phyloP scores from a whole-genome alignment of 2,329 filamentous ascomycete genomes.

The Metarhizium robertsii region DNA sequence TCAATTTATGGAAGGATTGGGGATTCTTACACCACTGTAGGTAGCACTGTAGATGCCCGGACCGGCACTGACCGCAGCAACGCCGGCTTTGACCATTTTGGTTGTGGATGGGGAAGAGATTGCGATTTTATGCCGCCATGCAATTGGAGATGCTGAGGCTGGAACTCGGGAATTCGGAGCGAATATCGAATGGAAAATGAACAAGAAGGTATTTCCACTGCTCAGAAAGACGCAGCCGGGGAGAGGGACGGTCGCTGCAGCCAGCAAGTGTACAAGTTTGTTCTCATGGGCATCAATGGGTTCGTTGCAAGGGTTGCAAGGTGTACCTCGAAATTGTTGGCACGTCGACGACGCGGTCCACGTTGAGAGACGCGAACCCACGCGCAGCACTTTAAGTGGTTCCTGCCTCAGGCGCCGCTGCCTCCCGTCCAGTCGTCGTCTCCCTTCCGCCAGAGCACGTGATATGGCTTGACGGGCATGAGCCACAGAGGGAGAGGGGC shows the following conservation, averaged over 20 bases:
- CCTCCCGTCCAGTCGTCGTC: background rate
- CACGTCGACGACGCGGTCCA: constrained; percentile 28
- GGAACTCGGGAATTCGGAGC: background rate
- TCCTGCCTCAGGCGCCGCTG: constrained; percentile 24
- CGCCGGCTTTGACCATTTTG: constrained; percentile 38
- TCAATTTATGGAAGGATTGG: background rate
- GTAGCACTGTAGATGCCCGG: constrained; percentile 58
- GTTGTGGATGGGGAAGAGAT: constrained; percentile 10
- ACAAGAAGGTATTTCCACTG: background rate
- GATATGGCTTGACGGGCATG: constrained; percentile 9
- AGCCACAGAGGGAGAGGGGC: background rate
- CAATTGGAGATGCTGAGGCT: background rate
- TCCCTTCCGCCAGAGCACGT: constrained; percentile 17
- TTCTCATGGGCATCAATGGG: constrained; percentile 1
- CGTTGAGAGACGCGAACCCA: constrained; percentile 24
- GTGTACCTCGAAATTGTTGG: constrained; percentile 18
- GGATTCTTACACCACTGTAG: constrained; percentile 52
- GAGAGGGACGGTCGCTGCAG: background rate
- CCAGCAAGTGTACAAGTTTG: background rate
- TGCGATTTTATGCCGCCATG: background rate
- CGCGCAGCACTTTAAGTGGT: constrained; percentile 29
- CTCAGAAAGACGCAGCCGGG: background rate
- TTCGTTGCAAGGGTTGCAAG: constrained; percentile 13
- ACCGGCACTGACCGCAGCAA: constrained; percentile 18
- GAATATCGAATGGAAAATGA: background rate